phyloP scores from a whole-genome alignment of 768 basidiomycete genomes.

The Tephrocybe sp. region DNA sequence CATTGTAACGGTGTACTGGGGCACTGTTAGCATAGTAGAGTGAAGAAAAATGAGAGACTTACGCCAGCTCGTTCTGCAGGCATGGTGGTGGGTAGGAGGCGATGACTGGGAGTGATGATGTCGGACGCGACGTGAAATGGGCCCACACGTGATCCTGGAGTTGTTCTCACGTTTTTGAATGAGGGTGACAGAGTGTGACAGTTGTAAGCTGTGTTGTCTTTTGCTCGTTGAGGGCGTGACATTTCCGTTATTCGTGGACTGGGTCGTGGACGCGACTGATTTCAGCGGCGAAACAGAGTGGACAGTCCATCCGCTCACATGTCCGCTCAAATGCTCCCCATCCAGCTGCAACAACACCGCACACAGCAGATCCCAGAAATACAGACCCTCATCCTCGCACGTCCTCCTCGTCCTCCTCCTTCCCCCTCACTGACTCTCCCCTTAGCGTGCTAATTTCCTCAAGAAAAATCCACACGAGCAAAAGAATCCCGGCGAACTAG shows the following conservation, averaged over 20 bases:
- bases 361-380: no score
- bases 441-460: conserved; percentile 47
- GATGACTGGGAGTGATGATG: conserved; percentile 10
- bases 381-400: conserved; percentile 43
- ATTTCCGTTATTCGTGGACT: conserved; percentile 20
- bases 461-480: conserved; percentile 51
- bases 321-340: conserved; percentile 41
- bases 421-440: conserved; percentile 13
- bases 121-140: conserved; percentile 33
- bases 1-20: conserved; percentile 81
- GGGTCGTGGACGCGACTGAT: conserved; percentile 25
- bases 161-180: conserved; percentile 18
- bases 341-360: no score
- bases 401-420: conserved; percentile 16
- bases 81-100: conserved; percentile 54
- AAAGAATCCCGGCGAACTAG: conserved; percentile 44
- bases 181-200: conserved; percentile 22
- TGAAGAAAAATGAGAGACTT: conserved; percentile 23
- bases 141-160: conserved; percentile 28
- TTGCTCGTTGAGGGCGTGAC: conserved; percentile 33
- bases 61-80: conserved; percentile 80
- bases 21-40: conserved; percentile 14
- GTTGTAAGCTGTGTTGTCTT: conserved; percentile 25
- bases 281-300: conserved; percentile 15
- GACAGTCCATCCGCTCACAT: conserved; percentile 20